phyloP scores from a whole-genome alignment of 495 filamentous ascomycete genomes.

The Lasiosphaeria ovina region DNA sequence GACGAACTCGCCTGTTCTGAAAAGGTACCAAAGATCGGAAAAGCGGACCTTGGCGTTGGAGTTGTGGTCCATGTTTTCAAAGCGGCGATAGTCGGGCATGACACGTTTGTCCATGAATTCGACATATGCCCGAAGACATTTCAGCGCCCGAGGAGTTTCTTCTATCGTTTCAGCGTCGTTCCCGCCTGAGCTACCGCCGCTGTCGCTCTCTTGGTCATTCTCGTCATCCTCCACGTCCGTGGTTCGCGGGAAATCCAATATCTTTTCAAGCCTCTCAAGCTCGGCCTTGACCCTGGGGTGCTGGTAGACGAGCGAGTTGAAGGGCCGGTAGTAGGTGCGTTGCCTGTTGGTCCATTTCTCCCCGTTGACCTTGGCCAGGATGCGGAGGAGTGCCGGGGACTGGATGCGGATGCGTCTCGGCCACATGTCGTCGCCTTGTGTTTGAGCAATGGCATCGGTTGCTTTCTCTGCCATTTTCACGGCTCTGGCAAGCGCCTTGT shows the following conservation, averaged over 20 bases:
- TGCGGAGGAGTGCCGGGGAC: constrained; percentile 36
- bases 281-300: constrained; percentile 37
- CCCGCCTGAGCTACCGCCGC: too few species aligned
- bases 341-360: constrained; percentile 30
- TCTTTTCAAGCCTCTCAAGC: constrained; percentile 36
- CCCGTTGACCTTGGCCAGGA: constrained; percentile 31
- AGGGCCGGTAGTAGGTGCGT: constrained; percentile 39
- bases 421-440: constrained; percentile 23
- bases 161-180: constrained; percentile 12
- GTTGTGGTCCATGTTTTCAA: constrained; percentile 20
- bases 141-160: constrained; percentile 32
- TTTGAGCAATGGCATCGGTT: constrained; percentile 15
- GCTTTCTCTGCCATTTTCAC: constrained; percentile 11
- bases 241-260: constrained; percentile 36
- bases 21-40: constrained; percentile 39
- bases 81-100: constrained; percentile 30
- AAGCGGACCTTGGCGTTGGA: constrained; percentile 27
- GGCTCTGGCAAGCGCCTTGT: constrained; percentile 16
- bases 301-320: constrained; percentile 38
- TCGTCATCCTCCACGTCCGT: too few species aligned
- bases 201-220: not conserved
- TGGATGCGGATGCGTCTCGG: constrained; percentile 39
- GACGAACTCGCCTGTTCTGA: constrained; percentile 36
- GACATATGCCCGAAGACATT: constrained; percentile 35
- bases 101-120: constrained; percentile 37